Evolutionary conservation across 1,139 yeast species (phyloP), one percentile per base, ranked within the genome.

Genomic region (Blastobotrys aristatus): DNA sequence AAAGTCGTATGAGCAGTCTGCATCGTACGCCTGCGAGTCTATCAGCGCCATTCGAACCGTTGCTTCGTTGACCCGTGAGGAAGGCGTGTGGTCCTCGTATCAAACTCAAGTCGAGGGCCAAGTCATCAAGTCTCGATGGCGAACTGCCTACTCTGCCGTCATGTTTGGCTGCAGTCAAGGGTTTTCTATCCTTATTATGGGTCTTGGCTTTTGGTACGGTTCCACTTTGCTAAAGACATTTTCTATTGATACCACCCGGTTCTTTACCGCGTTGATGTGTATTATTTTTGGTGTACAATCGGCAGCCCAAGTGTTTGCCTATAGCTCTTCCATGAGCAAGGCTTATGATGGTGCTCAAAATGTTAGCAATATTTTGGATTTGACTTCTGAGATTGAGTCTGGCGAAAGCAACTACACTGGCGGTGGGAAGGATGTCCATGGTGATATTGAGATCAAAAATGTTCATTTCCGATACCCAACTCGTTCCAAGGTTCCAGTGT

Each of bases 261-360:
- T 66, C 56, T 67, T 64, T 40, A 69, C 66, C 24, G 67, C 70
- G n/a, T 67, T 67, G 48, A 59, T 62, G 50, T 59, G 65, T 49
- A 82, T 95, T 1, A 84, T 88, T 8, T 84, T 84, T 61, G 96
- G 96, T 5, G 72, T 89, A 31, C 90, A 95, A 7, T 83, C 84
- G 50, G 89, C 90, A 55, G 90, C 88, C 55, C 82, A 95, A 1
- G 95, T 87, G 54, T 71, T 88, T 56, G 86, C 88, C 81, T 88
- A 86, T 67, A 95, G 95, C 37, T 84, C 90, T 4, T 96, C 95
- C 57, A 63, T 68, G 64, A 68, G 69, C 29, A 63, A 66, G 52
- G 71, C 71, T 35, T 59, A 57, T 35, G 60, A 60, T 30, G 96
- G 96, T 0, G 87, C 95, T 0, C 81, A 84, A 43, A 75, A 95